Conservation (phyloP, 2,329 filamentous ascomycete genomes). For the Hypoxylon sp. region DNA sequence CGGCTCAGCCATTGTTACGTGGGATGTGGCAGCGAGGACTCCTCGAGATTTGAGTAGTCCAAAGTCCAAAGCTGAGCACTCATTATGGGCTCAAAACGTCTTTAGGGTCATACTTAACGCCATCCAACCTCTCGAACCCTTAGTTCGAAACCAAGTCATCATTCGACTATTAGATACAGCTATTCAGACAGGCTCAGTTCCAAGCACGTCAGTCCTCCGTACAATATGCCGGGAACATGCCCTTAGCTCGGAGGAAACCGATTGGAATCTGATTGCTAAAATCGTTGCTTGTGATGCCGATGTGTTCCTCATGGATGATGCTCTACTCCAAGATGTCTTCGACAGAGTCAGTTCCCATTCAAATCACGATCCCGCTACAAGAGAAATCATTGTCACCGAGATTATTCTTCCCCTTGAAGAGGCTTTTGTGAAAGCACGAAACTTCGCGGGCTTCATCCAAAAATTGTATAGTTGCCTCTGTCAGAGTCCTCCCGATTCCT, state of each 20-base stretch:
- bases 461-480: constrained; percentile 56
- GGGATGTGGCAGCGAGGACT: constrained; percentile 50
- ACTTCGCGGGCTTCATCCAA: constrained; percentile 58
- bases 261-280: constrained; percentile 60
- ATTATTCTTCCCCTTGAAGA: constrained; percentile 59
- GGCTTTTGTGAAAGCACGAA: constrained; percentile 59
- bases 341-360: constrained; percentile 51
- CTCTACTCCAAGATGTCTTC: constrained; percentile 54
- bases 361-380: constrained; percentile 42
- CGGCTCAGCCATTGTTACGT: constrained; percentile 62
- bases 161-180: constrained; percentile 55
- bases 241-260: constrained; percentile 47
- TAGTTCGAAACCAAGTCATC: constrained; percentile 50
- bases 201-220: constrained; percentile 55
- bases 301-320: constrained; percentile 59
- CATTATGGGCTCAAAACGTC: constrained; percentile 49
- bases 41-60: constrained; percentile 51
- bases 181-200: constrained; percentile 53
- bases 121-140: constrained; percentile 37
- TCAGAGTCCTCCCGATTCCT: constrained; percentile 25
- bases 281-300: constrained; percentile 62
- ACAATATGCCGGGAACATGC: constrained; percentile 52
- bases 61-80: constrained; percentile 52
- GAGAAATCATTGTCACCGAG: constrained; percentile 52
- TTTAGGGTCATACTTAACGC: constrained; percentile 48